These are phyloP conservation scores for Dittrichia graveolens DNA, from an alignment of 129 eudicot species.

Conservation along the genomic window DNA sequence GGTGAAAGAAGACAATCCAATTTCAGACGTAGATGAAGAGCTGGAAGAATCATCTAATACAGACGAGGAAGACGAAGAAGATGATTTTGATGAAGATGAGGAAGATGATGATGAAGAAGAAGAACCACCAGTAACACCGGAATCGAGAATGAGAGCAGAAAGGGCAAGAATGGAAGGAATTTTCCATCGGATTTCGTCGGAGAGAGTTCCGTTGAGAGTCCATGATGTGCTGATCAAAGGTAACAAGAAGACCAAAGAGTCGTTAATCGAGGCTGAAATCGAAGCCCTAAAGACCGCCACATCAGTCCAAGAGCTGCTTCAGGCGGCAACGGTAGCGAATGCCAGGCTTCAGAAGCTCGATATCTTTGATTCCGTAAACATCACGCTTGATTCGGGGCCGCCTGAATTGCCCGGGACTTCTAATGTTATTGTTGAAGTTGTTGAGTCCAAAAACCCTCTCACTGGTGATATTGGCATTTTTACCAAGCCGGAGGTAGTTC, in stretches of 20 bases:
- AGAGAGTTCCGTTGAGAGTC: slow-evolving; percentile 69
- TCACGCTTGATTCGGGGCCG: slow-evolving; percentile 86
- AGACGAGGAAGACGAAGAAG: slow-evolving; percentile 29
- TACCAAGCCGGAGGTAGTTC: slow-evolving; percentile 41
- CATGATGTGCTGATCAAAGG: slow-evolving; percentile 84
- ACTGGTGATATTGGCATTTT: slow-evolving; percentile 37
- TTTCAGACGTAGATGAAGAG: slow-evolving; percentile 29
- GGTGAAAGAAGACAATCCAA: slow-evolving; percentile 31
- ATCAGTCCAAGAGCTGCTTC: slow-evolving; percentile 51
- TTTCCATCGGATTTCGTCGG: slow-evolving; percentile 47
- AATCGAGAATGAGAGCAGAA: slow-evolving; percentile 33
- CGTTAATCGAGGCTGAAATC: slow-evolving; percentile 64
- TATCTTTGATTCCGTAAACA: slow-evolving; percentile 42
- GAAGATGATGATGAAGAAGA: slow-evolving; percentile 43
- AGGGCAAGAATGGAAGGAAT: slow-evolving; percentile 47
- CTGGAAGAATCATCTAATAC: slow-evolving; percentile 19
- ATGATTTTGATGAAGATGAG: slow-evolving; percentile 14
- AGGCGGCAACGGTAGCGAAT: slow-evolving; percentile 39
- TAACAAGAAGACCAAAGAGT: slow-evolving; percentile 67
- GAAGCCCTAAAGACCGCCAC: slow-evolving; percentile 52
- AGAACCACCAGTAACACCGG: slow-evolving; percentile 21
- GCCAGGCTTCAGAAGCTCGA: slow-evolving; percentile 41
- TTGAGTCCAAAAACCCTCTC: slow-evolving; percentile 37
- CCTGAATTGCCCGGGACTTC: slow-evolving; percentile 82
- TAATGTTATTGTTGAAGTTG: slow-evolving; percentile 72